Conservation (phyloP, 2,329 filamentous ascomycete species). For the Xylaria sp. region DNA sequence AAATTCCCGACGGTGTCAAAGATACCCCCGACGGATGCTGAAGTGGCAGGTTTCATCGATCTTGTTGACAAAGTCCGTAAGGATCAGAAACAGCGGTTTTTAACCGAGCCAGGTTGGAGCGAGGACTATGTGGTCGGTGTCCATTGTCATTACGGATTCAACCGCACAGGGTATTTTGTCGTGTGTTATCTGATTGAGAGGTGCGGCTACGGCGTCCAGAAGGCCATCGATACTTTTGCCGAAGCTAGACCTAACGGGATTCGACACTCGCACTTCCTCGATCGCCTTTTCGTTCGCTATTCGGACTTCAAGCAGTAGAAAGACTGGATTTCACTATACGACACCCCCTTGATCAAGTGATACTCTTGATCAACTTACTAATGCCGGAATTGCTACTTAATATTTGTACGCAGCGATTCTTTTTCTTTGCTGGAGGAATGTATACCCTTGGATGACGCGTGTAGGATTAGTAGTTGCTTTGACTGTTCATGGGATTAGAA, state of each 20-base stretch:
- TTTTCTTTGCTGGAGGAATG: slow-evolving; percentile 1
- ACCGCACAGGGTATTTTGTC: slow-evolving; percentile 90
- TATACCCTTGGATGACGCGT: slow-evolving; percentile 14
- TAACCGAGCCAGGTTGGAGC: slow-evolving; percentile 47
- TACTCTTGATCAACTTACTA: background rate
- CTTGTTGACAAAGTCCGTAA: slow-evolving; percentile 65
- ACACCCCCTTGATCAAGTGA: background rate
- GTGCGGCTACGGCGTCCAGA: slow-evolving; percentile 71
- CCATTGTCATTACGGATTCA: slow-evolving; percentile 96
- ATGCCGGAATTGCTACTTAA: background rate
- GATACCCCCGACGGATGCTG: slow-evolving; percentile 70
- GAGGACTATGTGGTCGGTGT: slow-evolving; percentile 71
- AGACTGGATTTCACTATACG: background rate
- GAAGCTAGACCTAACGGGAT: slow-evolving; percentile 79
- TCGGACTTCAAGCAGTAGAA: slow-evolving; percentile 22
- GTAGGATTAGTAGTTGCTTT: slow-evolving; percentile 18
- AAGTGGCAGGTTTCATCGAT: slow-evolving; percentile 60
- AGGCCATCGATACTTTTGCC: slow-evolving; percentile 81
- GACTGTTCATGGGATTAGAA: no score
- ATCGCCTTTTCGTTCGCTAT: slow-evolving; percentile 82
- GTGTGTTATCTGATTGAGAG: slow-evolving; percentile 89
- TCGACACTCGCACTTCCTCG: slow-evolving; percentile 85
- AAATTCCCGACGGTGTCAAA: slow-evolving; percentile 95
- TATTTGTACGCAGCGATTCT: background rate
- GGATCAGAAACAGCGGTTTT: slow-evolving; percentile 55